Percentiles rank a stretch among this genome's conserved stretches.
Conservation (phyloP, 371 early-diverging fungal species). For the Circinella umbellata region DNA sequence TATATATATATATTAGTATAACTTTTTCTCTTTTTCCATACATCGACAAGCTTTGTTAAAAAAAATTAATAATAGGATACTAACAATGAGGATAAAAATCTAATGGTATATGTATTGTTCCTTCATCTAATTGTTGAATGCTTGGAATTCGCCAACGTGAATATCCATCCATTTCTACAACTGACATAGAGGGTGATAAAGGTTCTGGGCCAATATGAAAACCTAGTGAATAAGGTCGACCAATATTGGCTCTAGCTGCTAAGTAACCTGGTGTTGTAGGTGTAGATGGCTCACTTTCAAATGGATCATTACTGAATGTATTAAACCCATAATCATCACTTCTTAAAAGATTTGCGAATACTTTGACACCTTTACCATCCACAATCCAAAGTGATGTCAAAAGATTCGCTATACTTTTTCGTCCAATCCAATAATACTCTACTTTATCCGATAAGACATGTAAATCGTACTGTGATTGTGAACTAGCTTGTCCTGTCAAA, state of each 20-base stretch:
- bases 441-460: constrained; percentile 64
- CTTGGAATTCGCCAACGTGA: constrained; percentile 48
- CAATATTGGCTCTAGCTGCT: constrained; percentile 29
- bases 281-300: constrained; percentile 44
- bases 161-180: constrained; percentile 28
- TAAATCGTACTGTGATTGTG: constrained; percentile 57
- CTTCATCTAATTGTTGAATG: constrained; percentile 30
- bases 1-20: too few relatives aligned
- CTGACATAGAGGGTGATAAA: constrained; percentile 29
- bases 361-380: constrained; percentile 72
- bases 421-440: constrained; percentile 78
- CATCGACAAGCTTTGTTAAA: too few relatives aligned
- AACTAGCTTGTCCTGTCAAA: constrained; percentile 21
- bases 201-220: constrained; percentile 40
- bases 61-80: constrained; percentile 4
- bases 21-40: too few relatives aligned
- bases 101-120: constrained; percentile 61
- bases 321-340: constrained; percentile 38
- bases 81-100: constrained; percentile 86
- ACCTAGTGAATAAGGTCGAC: constrained; percentile 45
- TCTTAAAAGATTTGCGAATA: constrained; percentile 57
- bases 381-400: constrained; percentile 78
- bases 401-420: constrained; percentile 58
- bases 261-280: constrained; percentile 41
- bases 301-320: constrained; percentile 28